Evolutionary conservation across 208 protist species (phyloP).

Genomic region (Leishmania lainsoni): DNA sequence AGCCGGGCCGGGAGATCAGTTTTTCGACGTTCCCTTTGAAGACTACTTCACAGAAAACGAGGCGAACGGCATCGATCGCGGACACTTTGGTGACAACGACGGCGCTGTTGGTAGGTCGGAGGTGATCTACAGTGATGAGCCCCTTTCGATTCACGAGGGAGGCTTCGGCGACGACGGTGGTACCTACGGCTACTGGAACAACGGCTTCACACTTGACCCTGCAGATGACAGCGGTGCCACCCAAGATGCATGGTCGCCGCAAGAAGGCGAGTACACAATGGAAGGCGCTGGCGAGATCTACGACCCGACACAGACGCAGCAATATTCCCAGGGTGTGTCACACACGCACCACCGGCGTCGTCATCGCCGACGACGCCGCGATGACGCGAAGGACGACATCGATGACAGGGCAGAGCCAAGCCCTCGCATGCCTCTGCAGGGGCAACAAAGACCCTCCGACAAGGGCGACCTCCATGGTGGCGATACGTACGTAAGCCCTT

Average conservation of each 20-base stretch:
- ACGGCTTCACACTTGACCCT: conserved; percentile 3
- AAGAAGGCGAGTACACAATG: conserved; percentile 17
- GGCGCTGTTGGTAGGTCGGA: conserved; percentile 9
- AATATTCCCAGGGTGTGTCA: conserved; percentile 17
- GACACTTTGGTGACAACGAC: conserved; percentile 1
- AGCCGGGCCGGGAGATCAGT: conserved; percentile 33
- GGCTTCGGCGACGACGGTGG: conserved; percentile 8
- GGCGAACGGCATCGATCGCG: conserved; percentile 20
- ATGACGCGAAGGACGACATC: conserved; percentile 5
- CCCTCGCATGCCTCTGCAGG: conserved; percentile 11
- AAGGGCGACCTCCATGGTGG: conserved; percentile 4
- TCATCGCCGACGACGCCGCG: conserved; percentile 9
- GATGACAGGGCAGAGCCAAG: conserved; percentile 27
- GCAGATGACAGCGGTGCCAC: conserved; percentile 11
- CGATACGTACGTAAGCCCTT: not conserved
- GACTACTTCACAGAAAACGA: conserved; percentile 47
- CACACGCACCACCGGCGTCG: conserved; percentile 34
- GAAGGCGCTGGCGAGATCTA: conserved; percentile 21
- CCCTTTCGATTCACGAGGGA: conserved; percentile 16
- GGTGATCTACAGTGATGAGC: conserved; percentile 23
- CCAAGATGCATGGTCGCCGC: conserved; percentile 29
- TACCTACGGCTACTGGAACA: conserved; percentile 12
- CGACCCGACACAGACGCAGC: conserved; percentile 1
- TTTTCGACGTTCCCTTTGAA: conserved; percentile 51
- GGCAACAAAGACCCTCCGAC: conserved; percentile 11